Evolutionary conservation across 2,329 filamentous ascomycete genomes (phyloP).

Genomic region (Calonectria pauciramosa): DNA sequence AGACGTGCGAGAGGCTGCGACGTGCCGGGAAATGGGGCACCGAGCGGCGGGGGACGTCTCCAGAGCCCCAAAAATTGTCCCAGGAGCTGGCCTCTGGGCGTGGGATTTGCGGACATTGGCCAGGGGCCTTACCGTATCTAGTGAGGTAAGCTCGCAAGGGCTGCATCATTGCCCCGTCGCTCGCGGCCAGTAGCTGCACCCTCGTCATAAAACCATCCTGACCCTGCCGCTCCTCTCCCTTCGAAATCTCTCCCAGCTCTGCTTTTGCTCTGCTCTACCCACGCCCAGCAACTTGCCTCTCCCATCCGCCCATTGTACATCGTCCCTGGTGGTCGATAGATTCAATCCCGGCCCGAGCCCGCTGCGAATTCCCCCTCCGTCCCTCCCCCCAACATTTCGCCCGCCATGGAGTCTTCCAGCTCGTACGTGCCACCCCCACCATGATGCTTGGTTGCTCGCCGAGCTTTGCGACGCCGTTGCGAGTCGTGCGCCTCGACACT

Average conservation of each 20-base stretch:
- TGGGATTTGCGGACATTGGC: conserved; percentile 25
- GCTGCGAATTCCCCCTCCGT: conserved; percentile 14
- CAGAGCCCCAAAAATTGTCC: conserved; percentile 19
- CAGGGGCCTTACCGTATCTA: conserved; percentile 32
- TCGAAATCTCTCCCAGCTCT: conserved; percentile 37
- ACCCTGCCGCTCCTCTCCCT: conserved; percentile 40
- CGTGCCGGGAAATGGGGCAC: conserved; percentile 28
- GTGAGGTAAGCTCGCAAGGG: conserved; percentile 34
- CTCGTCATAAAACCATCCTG: conserved; percentile 49
- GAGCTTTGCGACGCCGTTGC: conserved; percentile 32
- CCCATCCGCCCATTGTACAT: conserved; percentile 21
- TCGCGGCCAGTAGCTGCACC: conserved; percentile 45
- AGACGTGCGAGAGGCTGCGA: conserved; percentile 19
- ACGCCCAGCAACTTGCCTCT: conserved; percentile 20
- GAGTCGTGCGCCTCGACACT: conserved; percentile 3
- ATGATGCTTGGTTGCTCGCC: conserved; percentile 35
- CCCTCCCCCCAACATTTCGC: conserved; percentile 29
- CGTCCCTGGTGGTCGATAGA: conserved; percentile 29
- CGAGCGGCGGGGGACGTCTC: conserved; percentile 19
- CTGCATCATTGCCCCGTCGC: conserved; percentile 49
- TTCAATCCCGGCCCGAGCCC: conserved; percentile 14
- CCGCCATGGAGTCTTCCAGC: conserved; percentile 38
- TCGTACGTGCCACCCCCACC: conserved; percentile 46
- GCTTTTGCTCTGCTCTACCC: conserved; percentile 27
- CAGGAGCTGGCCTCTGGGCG: conserved; percentile 22